Percentiles rank a stretch among this genome's conserved stretches.
phyloP scores from a whole-genome alignment of 345 rosid genomes.

The Salix suchowensis region DNA sequence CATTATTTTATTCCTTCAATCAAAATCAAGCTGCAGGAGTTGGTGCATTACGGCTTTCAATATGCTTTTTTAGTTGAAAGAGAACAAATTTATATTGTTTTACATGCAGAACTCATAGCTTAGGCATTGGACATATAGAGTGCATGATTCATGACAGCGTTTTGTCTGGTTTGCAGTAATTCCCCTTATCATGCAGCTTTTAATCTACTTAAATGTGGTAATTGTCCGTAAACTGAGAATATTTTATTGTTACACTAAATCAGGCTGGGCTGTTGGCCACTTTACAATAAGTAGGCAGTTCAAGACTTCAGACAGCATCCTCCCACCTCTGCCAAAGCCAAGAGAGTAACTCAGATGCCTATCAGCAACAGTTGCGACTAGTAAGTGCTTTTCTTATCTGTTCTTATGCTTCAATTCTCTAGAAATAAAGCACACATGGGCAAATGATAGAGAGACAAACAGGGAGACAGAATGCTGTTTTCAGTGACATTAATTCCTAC shows the following conservation, averaged over 20 bases:
- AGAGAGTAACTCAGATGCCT: constrained; percentile 12
- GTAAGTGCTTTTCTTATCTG: constrained; percentile 10
- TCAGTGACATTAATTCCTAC: constrained; percentile 22
- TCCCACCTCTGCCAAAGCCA: constrained; percentile 9
- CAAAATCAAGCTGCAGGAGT: constrained; percentile 27
- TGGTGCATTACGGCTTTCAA: constrained; percentile 31
- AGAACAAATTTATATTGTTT: constrained; percentile 28
- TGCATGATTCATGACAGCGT: constrained; percentile 35
- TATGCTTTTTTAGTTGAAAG: constrained; percentile 19
- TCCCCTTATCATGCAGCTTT: constrained; percentile 10
- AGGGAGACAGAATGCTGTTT: constrained; percentile 32
- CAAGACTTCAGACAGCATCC: constrained; percentile 7
- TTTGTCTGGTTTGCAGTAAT: constrained; percentile 32
- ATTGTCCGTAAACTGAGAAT: constrained; percentile 23
- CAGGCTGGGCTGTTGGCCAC: constrained; percentile 61
- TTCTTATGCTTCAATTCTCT: constrained; percentile 33
- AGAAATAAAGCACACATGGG: constrained; percentile 23
- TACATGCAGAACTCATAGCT: constrained; percentile 34
- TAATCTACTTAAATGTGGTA: constrained; percentile 13
- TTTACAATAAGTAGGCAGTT: constrained; percentile 16
- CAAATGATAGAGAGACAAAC: constrained; percentile 6
- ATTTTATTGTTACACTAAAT: constrained; percentile 33
- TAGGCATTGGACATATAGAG: constrained; percentile 42
- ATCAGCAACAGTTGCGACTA: constrained; percentile 22
- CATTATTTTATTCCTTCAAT: constrained; percentile 18